Conservation (phyloP, 768 basidiomycete species). For the Roridomyces roridus region DNA sequence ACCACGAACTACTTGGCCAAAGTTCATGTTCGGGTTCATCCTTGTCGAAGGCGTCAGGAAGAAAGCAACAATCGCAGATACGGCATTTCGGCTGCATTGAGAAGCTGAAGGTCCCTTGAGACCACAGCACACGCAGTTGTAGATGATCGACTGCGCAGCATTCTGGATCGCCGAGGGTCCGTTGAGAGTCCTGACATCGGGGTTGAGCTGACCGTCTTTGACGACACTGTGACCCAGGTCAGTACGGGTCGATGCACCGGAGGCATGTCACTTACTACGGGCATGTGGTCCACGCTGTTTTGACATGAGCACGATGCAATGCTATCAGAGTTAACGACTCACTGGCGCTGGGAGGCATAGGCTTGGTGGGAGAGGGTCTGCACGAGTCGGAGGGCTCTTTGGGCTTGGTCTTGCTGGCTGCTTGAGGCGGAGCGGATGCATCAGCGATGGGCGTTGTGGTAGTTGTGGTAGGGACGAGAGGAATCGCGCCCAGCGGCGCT, state of each 20-base stretch:
- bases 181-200: conserved; percentile 55
- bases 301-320: not conserved
- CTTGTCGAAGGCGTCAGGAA: conserved; percentile 50
- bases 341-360: conserved; percentile 58
- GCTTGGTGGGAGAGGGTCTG: conserved; percentile 55
- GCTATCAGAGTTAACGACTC: conserved; percentile 25
- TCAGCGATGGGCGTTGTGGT: conserved; percentile 26
- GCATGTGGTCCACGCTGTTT: conserved; percentile 45
- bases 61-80: conserved; percentile 47
- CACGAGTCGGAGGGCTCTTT: conserved; percentile 42
- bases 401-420: conserved; percentile 34
- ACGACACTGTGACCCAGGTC: conserved; percentile 23
- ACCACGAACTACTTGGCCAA: conserved; percentile 60
- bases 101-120: conserved; percentile 34
- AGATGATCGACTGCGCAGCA: conserved; percentile 50
- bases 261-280: conserved; percentile 36
- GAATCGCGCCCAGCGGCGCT: conserved; percentile 28
- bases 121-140: conserved; percentile 51
- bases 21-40: conserved; percentile 63
- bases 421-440: conserved; percentile 40
- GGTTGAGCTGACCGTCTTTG: conserved; percentile 61
- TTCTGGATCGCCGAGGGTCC: conserved; percentile 46
- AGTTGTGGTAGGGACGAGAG: conserved; percentile 15
- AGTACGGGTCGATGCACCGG: too few relatives aligned
- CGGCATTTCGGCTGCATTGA: conserved; percentile 38